Percentiles rank a stretch among this genome's conserved stretches.
These are phyloP conservation scores for Talaromyces wortmannii DNA, from an alignment of 495 filamentous ascomycete species.

Conservation along the genomic window DNA sequence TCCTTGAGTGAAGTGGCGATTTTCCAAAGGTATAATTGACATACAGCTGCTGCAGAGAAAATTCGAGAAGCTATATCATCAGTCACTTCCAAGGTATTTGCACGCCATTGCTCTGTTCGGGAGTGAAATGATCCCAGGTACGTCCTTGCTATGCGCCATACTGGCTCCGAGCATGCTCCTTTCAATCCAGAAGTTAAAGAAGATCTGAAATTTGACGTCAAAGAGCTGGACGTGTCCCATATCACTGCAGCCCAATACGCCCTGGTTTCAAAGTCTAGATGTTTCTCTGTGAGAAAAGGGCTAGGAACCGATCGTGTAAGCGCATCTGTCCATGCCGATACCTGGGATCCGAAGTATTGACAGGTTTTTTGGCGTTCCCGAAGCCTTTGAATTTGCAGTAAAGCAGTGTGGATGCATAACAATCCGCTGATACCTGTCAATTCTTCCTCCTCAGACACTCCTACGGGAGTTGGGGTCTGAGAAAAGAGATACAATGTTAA, in stretches of 20 bases:
- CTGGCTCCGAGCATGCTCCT: background rate
- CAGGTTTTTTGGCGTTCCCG: background rate
- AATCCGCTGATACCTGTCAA: background rate
- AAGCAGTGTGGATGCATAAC: background rate
- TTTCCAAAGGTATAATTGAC: background rate
- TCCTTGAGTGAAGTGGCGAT: background rate
- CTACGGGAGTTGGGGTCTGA: background rate
- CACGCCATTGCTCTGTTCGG: background rate
- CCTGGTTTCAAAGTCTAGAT: background rate
- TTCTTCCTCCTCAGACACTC: background rate
- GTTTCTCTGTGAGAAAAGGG: background rate
- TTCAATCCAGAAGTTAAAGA: background rate
- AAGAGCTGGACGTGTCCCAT: background rate
- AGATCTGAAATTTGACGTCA: background rate
- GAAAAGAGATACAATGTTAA: background rate
- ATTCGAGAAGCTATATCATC: background rate
- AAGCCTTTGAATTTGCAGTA: background rate
- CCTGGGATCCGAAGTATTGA: background rate
- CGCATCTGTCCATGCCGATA: background rate
- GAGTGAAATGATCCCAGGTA: background rate
- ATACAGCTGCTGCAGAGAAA: background rate
- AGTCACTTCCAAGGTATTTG: background rate
- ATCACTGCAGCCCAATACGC: background rate
- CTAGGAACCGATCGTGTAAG: background rate
- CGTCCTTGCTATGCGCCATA: background rate